Conservation (phyloP, 2,329 filamentous ascomycete genomes). For the Aspergillus transmontanensis region DNA sequence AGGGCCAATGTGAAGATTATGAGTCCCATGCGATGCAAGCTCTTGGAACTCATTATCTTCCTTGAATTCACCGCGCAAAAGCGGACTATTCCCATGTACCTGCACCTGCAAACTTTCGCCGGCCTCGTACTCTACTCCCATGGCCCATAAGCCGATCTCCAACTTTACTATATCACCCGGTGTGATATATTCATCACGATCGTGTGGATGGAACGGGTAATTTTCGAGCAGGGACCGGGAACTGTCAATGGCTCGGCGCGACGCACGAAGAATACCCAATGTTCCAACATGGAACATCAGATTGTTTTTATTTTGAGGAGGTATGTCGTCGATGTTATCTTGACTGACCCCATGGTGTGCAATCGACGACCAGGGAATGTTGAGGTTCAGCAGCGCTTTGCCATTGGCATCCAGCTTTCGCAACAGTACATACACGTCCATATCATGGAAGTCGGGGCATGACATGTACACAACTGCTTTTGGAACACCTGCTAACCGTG, state of each 20-base stretch:
- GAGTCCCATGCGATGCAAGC: slow-evolving; percentile 7
- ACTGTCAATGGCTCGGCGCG: not conserved
- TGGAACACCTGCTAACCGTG: slow-evolving; percentile 14
- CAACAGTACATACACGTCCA: not conserved
- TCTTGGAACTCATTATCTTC: slow-evolving; percentile 9
- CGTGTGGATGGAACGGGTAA: not conserved
- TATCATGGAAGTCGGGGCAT: slow-evolving; percentile 15
- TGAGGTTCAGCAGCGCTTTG: not conserved
- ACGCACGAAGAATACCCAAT: not conserved
- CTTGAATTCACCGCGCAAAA: slow-evolving; percentile 9
- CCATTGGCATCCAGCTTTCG: not conserved
- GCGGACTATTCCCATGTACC: slow-evolving; percentile 10
- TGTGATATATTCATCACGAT: not conserved
- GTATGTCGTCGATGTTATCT: not conserved
- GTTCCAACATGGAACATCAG: not conserved
- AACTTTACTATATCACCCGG: not conserved
- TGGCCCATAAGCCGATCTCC: not conserved
- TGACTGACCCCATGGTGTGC: not conserved
- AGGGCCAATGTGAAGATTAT: not conserved
- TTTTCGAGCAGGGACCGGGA: not conserved
- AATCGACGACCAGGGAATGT: not conserved
- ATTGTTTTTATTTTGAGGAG: not conserved
- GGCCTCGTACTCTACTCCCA: slow-evolving; percentile 9
- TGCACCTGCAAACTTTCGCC: slow-evolving; percentile 13
- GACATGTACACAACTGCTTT: slow-evolving; percentile 17